Base-by-base conservation (phyloP, 192 early-diverging fungal species). In the Gryganskiella cystojenkinii region DNA sequence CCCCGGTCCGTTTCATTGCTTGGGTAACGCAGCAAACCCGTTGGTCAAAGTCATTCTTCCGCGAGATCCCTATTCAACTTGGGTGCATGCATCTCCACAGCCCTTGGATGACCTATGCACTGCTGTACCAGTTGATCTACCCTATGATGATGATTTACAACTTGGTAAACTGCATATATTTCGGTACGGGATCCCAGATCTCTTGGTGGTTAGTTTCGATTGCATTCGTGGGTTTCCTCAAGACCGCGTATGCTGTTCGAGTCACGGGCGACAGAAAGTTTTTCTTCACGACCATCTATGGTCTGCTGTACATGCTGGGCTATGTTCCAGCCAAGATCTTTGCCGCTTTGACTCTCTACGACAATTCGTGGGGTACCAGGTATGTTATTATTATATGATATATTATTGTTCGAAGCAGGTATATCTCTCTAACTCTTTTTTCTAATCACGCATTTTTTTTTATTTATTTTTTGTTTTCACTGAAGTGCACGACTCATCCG, bases 11-110 rank as follows among this genome's bases (percentile, higher is more conserved):
- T 1, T 90, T 87, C 58, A 79, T 90, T 45, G 81, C 83, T 28
- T 89, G 86, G 86, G 82, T 89, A 56, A 89, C 81, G 10, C 88
- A 90, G 33, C 88, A 90, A 60, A 90, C 88, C 14, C 64, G 88
- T 35, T 90, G 88, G 88, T 89, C 84, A 34, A 90, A 90, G 54
- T 86, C 84, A 15, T 90, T 90, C 56, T 90, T 86, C 56, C 81
- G 88, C 2, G 88, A 90, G 67, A 57, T 87, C 9, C 61, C 84
- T 22, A 85, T 81, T 56, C 85, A 85, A 46, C 70, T 80, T 1
- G 73, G 67, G 6, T 76, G 80, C 33, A 75, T 88, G 8, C 83
- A 88, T 40, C 76, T 84, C 27, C 88, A 90, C 42, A 82, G 80
- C 25, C 85, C 83, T 22, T 90, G 88, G 88, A 86, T 90, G 84